Percentiles rank a stretch among this genome's conserved stretches.
These are phyloP conservation scores for Sporobolomyces phaffii DNA, from an alignment of 768 basidiomycete genomes.

Conservation along the genomic window DNA sequence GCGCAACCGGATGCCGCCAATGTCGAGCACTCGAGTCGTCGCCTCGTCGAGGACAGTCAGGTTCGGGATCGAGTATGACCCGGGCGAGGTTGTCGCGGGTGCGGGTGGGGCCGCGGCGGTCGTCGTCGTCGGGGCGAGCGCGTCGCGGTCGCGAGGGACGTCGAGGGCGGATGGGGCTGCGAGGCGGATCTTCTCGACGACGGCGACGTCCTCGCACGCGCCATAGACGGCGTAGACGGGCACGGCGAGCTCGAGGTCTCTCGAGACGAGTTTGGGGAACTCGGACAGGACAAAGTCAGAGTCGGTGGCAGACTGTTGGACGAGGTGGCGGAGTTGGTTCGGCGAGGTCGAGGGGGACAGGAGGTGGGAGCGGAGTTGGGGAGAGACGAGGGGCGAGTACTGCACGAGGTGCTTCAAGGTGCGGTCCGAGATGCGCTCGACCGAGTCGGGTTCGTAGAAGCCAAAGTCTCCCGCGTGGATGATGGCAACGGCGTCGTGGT, in stretches of 20 bases:
- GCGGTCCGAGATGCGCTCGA: conserved; percentile 84
- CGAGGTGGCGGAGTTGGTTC: conserved; percentile 53
- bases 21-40: conserved; percentile 81
- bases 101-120: background rate
- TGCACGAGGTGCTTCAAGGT: conserved; percentile 91
- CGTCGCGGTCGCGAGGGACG: background rate
- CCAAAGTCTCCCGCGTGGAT: conserved; percentile 99
- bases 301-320: conserved; percentile 13
- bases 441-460: conserved; percentile 78
- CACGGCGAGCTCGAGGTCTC: conserved; percentile 80
- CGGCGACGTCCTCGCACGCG: conserved; percentile 87
- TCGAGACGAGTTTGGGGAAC: conserved; percentile 82
- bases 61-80: conserved; percentile 70
- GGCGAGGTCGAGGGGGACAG: conserved; percentile 30
- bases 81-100: background rate
- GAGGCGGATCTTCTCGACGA: conserved; percentile 83
- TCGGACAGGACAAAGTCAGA: conserved; percentile 68
- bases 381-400: conserved; percentile 88
- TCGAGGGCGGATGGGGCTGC: conserved; percentile 24
- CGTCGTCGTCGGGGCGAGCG: conserved; percentile 1
- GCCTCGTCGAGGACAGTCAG: conserved; percentile 90
- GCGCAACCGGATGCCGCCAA: conserved; percentile 87
- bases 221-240: conserved; percentile 97
- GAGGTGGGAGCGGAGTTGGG: conserved; percentile 55
- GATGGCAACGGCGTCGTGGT: conserved; percentile 81